Evolutionary conservation across 805 yeast genomes (phyloP), one percentile per base, ranked within the genome.

Genomic region (Hanseniaspora thailandica): DNA sequence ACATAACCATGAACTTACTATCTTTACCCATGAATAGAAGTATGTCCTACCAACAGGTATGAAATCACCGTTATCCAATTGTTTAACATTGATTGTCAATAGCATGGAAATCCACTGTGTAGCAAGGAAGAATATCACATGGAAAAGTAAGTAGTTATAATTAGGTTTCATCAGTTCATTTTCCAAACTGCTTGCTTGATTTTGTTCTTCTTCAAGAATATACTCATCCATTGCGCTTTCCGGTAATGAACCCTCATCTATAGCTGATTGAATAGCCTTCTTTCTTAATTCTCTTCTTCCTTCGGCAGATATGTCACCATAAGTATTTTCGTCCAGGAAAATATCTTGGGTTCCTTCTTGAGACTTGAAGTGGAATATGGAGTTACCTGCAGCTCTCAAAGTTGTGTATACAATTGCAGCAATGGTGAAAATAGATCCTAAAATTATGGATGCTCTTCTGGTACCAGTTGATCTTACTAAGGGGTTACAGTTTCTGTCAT

Each of bases 41-140:
- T 90, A 89, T 0, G 98, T 90, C 62, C 98, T 75, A 0, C 99
- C 99, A 8, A 93, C 97, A 0, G 98, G 98, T 10, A 87, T 81
- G 62, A 93, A 93, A 56, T 87, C 93, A 3, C 95, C 96, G 51
- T 78, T 76, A 56, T 82, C 84, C 61, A 84, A 93, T 55, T 79
- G 81, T 48, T 85, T 81, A 33, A 93, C 97, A 62, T 89, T 90
- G 68, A 90, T 85, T 0, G 98, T 93, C 54, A 93, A 73, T 56
- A 93, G 72, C 0, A 96, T 87, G 0, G 97, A 96, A 41, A 89
- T 88, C 78, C 95, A 94, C 66, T 90, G 97, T 1, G 98, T 90
- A 0, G 98, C 98, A 57, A 93, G 72, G 65, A 93, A 81, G 73
- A 93, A 93, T 28, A 93, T 86, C 31, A 90, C 64, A 66, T 93